Conservation (phyloP, 305 asterid genomes). For the Fraxinus paxiana region DNA sequence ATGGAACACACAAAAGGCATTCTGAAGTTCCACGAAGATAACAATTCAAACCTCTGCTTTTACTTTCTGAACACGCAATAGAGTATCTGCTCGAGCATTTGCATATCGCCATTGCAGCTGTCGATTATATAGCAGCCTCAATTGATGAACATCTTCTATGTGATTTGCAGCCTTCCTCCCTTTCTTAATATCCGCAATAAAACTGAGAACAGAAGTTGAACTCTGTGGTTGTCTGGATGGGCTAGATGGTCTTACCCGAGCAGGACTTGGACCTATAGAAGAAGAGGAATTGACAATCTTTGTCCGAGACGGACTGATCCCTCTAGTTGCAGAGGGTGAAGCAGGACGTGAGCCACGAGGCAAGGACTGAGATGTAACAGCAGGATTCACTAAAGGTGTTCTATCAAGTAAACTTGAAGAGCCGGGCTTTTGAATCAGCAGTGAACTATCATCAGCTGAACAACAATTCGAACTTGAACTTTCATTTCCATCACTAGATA, state of each 20-base stretch:
- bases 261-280: constrained; percentile 69
- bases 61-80: constrained; percentile 43
- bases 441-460: constrained; percentile 45
- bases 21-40: constrained; percentile 15
- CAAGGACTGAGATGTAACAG: constrained; percentile 44
- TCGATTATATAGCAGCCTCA: constrained; percentile 72
- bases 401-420: constrained; percentile 43
- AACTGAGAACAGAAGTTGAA: constrained; percentile 72
- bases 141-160: constrained; percentile 78
- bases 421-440: constrained; percentile 34
- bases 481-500: constrained; percentile 35
- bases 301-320: constrained; percentile 53
- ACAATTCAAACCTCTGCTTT: constrained; percentile 63
- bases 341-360: constrained; percentile 50
- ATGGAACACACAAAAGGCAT: constrained; percentile 8
- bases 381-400: constrained; percentile 31
- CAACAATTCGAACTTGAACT: constrained; percentile 13
- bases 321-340: constrained; percentile 60
- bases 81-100: constrained; percentile 52
- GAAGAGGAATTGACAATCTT: constrained; percentile 35
- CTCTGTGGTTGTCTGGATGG: constrained; percentile 66
- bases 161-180: constrained; percentile 67
- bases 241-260: constrained; percentile 69
- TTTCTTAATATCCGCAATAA: constrained; percentile 68
- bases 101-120: constrained; percentile 81